Evolutionary conservation across 1,284 basidiomycete genomes (phyloP).

Genomic region (Apiotrichum veenhuisii): DNA sequence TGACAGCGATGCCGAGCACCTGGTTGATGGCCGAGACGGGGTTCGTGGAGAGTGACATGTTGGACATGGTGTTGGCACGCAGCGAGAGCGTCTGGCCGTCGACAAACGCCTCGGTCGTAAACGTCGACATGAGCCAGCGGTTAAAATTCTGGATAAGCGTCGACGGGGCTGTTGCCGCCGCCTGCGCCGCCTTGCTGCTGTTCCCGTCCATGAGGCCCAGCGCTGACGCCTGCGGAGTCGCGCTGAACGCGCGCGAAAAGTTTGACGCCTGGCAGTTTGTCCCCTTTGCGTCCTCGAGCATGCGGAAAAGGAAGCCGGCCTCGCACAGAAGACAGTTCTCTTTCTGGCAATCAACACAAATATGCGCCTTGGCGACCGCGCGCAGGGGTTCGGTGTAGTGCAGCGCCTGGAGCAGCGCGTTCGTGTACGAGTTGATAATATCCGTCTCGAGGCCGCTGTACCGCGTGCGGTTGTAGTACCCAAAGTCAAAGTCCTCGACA

Average conservation of each 20-base stretch:
- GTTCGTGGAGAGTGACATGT: slow-evolving; percentile 10
- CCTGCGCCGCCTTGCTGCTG: slow-evolving; percentile 59
- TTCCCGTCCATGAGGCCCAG: slow-evolving; percentile 82
- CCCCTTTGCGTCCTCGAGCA: slow-evolving; percentile 91
- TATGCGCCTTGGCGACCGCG: slow-evolving; percentile 82
- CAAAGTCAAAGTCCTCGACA: slow-evolving; percentile 98
- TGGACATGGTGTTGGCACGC: slow-evolving; percentile 8
- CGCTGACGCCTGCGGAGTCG: slow-evolving; percentile 68
- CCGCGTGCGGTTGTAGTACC: slow-evolving; percentile 85
- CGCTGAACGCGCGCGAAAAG: slow-evolving; percentile 88
- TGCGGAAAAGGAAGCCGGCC: slow-evolving; percentile 88
- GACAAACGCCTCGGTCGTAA: slow-evolving; percentile 38
- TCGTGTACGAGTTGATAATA: slow-evolving; percentile 96
- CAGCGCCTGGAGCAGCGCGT: slow-evolving; percentile 83
- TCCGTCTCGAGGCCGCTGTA: slow-evolving; percentile 95
- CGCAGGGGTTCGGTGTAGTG: slow-evolving; percentile 79
- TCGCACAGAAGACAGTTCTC: slow-evolving; percentile 95
- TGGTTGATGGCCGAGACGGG: slow-evolving; percentile 67
- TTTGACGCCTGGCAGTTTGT: slow-evolving; percentile 96
- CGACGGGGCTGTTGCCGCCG: slow-evolving; percentile 64
- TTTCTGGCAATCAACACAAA: slow-evolving; percentile 74
- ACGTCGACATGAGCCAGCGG: slow-evolving; percentile 69
- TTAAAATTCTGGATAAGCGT: slow-evolving; percentile 93
- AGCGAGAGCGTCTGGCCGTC: slow-evolving; percentile 34
- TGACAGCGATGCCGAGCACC: slow-evolving; percentile 70